Evolutionary conservation across 1,139 yeast genomes (phyloP).

Genomic region (Lodderomyces jiufengensis): DNA sequence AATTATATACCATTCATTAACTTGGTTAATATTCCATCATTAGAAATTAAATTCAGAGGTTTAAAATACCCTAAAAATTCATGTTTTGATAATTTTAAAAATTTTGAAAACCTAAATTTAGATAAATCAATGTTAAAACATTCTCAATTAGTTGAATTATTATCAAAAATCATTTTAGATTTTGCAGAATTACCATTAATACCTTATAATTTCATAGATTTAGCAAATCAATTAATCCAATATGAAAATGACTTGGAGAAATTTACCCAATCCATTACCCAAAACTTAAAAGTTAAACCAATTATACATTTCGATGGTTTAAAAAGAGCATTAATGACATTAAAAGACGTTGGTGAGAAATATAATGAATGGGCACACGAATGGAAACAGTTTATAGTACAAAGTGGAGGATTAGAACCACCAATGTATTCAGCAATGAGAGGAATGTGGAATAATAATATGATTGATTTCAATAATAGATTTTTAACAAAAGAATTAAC

Average conservation of each 20-base stretch:
- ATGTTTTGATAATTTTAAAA: slow-evolving; percentile 63
- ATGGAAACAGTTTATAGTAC: slow-evolving; percentile 46
- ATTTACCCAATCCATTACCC: slow-evolving; percentile 14
- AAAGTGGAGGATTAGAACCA: slow-evolving; percentile 55
- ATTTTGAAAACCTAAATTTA: slow-evolving; percentile 42
- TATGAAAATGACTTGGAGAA: slow-evolving; percentile 47
- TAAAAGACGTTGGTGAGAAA: slow-evolving; percentile 22
- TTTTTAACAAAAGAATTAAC: slow-evolving; percentile 47
- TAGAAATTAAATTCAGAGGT: slow-evolving; percentile 53
- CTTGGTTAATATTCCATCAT: slow-evolving; percentile 64
- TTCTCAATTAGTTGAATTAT: slow-evolving; percentile 51
- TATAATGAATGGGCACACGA: slow-evolving; percentile 46
- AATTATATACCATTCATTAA: slow-evolving; percentile 69
- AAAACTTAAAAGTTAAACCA: slow-evolving; percentile 12
- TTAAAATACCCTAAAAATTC: slow-evolving; percentile 54
- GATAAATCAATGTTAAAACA: slow-evolving; percentile 62
- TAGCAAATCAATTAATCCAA: slow-evolving; percentile 42
- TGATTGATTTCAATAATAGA: slow-evolving; percentile 54
- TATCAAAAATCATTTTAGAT: slow-evolving; percentile 51
- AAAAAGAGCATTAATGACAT: slow-evolving; percentile 20
- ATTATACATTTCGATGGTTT: slow-evolving; percentile 32
- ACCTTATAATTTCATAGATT: slow-evolving; percentile 59
- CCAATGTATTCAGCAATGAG: slow-evolving; percentile 66
- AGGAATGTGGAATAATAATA: slow-evolving; percentile 74
- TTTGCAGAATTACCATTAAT: slow-evolving; percentile 72